Evolutionary conservation across 805 yeast species (phyloP), one percentile per base, ranked within the genome.

Genomic region (Metschnikowia henanensis): DNA sequence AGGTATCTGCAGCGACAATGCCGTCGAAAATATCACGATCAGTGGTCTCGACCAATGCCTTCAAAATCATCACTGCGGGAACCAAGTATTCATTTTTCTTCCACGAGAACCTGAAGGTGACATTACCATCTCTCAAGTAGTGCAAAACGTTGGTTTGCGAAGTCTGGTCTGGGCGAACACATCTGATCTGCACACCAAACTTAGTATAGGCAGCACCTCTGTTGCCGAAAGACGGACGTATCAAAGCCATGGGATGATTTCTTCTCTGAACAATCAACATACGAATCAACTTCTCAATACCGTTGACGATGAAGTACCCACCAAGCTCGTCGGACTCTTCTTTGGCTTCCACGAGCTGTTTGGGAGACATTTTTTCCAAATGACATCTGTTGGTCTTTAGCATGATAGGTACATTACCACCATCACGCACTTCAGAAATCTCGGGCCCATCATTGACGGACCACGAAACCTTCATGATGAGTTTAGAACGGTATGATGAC

Each of bases 121-220:
- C 96, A 59, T 87, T 92, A 70, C 99, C 99, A 60, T 94, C 97
- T 57, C 80, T 86, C 59, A 94, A 78, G 64, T 94, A 94, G 66
- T 94, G 99, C 62, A 94, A 75, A n/a, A 91, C 98, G 61, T 92
- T 94, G 5, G 98, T 90, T 69, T 91, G 97, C 17, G 99, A 91
- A 16, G 97, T 87, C 72, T 94, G 98, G 68, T 94, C 99, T 4
- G 96, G 95, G 62, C 99, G 81, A 2, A 90, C 97, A 49, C 85
- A 81, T 70, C 99, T 81, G 49, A 94, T 85, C 72, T 91, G 97
- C 49, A 94, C 81, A 83, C 99, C 99, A 56, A 68, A 94, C 47
- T 83, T 81, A 31, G 96, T 74, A 69, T 94, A 94, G 6, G 88
- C 69, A 6, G 92, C 85, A 59, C 99, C 99, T 77, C 99, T 84